Percentiles rank a stretch among this genome's conserved stretches.
Conservation (phyloP, 768 basidiomycete species). For the Plicaturopsis crispa region DNA sequence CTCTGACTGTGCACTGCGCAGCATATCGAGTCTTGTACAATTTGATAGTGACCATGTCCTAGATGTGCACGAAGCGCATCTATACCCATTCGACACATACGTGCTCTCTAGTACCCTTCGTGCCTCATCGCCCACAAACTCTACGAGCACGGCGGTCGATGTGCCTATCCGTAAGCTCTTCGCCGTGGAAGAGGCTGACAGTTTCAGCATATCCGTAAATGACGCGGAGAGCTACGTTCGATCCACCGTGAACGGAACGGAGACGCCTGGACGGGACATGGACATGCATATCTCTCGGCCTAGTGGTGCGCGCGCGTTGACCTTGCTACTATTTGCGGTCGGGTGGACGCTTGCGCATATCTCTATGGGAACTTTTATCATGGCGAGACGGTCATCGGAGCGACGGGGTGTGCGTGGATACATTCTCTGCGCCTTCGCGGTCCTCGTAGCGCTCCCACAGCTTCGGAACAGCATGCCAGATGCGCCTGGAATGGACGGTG, state of each 20-base stretch:
- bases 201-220: constrained; percentile 32
- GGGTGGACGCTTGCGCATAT: constrained; percentile 52
- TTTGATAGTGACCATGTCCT: constrained; percentile 52
- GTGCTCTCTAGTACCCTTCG: constrained; percentile 40
- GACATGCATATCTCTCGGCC: constrained; percentile 39
- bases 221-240: constrained; percentile 32
- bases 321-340: constrained; percentile 36
- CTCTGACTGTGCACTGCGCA: constrained; percentile 12
- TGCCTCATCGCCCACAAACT: constrained; percentile 24
- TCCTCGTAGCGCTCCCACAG: constrained; percentile 40
- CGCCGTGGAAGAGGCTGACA: constrained; percentile 37
- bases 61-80: constrained; percentile 43
- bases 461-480: constrained; percentile 50
- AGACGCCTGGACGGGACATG: constrained; percentile 31
- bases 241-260: constrained; percentile 11
- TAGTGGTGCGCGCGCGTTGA: constrained; percentile 32
- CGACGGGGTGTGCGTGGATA: constrained; percentile 26
- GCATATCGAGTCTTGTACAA: constrained; percentile 47
- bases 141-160: too few species aligned
- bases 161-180: constrained; percentile 35
- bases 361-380: constrained; percentile 34
- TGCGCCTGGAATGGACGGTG: constrained; percentile 42
- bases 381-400: constrained; percentile 29
- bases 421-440: constrained; percentile 30
- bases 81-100: constrained; percentile 56